These are phyloP conservation scores for Epichloe glyceriae DNA, from an alignment of 2,329 filamentous ascomycete species.

Conservation along the genomic window DNA sequence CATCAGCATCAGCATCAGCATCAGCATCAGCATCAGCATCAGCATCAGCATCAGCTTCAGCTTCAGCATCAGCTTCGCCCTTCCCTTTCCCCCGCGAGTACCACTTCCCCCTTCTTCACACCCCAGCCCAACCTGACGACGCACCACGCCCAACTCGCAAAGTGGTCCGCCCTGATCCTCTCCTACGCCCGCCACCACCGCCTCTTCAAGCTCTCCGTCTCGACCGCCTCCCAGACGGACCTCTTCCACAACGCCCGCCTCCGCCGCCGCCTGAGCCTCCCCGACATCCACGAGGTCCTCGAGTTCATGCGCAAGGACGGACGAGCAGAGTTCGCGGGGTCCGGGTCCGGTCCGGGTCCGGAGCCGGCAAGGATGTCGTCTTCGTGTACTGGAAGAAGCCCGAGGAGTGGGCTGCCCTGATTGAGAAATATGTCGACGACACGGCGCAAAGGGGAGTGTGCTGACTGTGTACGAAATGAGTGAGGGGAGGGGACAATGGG, in stretches of 20 bases:
- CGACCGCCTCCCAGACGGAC: constrained; percentile 35
- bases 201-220: constrained; percentile 61
- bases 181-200: constrained; percentile 69
- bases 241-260: constrained; percentile 47
- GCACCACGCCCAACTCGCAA: constrained; percentile 60
- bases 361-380: constrained; percentile 31
- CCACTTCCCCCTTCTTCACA: constrained; percentile 73
- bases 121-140: constrained; percentile 63
- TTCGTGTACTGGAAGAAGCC: constrained; percentile 79
- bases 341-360: not conserved
- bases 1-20: no score
- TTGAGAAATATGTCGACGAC: constrained; percentile 73
- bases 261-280: constrained; percentile 33
- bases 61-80: not conserved
- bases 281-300: constrained; percentile 44
- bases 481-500: constrained; percentile 65
- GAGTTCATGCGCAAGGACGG: constrained; percentile 47
- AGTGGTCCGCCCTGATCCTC: constrained; percentile 80
- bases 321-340: constrained; percentile 50
- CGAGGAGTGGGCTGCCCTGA: constrained; percentile 75
- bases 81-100: constrained; percentile 47
- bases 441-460: constrained; percentile 79
- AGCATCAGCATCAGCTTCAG: not conserved
- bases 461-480: constrained; percentile 85
- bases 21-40: no score